Evolutionary conservation across 371 early-diverging fungal genomes (phyloP), one percentile per base, ranked within the genome.

Genomic region (Rhizomucor pusillus): DNA sequence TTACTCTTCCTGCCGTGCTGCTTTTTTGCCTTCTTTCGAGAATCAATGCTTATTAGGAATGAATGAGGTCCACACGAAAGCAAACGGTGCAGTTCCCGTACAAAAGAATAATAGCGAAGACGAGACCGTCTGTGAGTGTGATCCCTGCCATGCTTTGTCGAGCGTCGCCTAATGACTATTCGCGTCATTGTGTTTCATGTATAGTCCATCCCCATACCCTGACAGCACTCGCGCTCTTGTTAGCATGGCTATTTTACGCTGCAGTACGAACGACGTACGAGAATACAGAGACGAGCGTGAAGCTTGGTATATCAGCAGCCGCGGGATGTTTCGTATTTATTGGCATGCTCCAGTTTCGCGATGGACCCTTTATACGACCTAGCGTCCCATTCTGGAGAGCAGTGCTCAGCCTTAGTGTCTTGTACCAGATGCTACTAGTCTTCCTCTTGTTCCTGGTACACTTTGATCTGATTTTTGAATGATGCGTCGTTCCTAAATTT

Each of bases 381-480:
- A 97, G 96, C 66, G 94, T 95, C 19, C 95, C 91, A 7, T 79
- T 97, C 43, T 97, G 98, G 98, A 79, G 97, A 35, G 83, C 87
- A 12, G 92, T 94, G 0, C 68, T 95, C 24, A 90, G 90, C 34
- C 49, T 87, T 10, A 88, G 91, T 46, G 90, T 96, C 2, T 66
- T 90, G 23, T 97, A 97, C 58, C 90, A 93, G 68, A 73, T 94
- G 62, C 72, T 90, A 34, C 72, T 97, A 47, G 90, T 94, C 19
- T 93, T 93, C 56, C 52, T 94, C 40, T 75, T 97, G 56, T 97
- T 95, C 71, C 90, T 97, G 86, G 91, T 88, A 83, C 11, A 5
- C 20, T 29, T 40, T 18, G 37, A 39, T 35, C 19, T 35, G 18
- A 20, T 54, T 44, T 36, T 39, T 48, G 20, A 45, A 34, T 43